A percentile compares a stretch with the other conserved stretches of the same genome.
phyloP scores from a whole-genome alignment of 2,329 filamentous ascomycete species.

The Leptographium flavum region DNA sequence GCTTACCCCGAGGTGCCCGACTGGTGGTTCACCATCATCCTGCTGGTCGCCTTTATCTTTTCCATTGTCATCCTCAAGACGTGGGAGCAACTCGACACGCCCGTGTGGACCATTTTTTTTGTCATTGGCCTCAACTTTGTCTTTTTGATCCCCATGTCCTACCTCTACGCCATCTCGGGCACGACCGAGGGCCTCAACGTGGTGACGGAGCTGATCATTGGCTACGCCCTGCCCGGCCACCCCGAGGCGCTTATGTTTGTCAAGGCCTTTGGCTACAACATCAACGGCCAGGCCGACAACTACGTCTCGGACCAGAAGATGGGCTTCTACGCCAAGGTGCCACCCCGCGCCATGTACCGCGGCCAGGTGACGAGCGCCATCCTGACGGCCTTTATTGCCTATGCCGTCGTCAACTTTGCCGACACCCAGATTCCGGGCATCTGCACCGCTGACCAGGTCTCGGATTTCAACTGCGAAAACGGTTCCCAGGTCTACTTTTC shows the following conservation, averaged over 20 bases:
- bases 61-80: neutral
- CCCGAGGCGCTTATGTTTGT: constrained; percentile 36
- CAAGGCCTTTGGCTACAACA: constrained; percentile 17
- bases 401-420: constrained; percentile 3
- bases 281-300: constrained; percentile 2
- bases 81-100: neutral
- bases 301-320: constrained; percentile 8
- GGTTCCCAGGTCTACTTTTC: constrained; percentile 2
- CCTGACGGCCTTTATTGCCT: constrained; percentile 5
- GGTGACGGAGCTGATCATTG: constrained; percentile 32
- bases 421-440: constrained; percentile 1
- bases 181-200: constrained; percentile 33
- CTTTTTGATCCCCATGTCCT: constrained; percentile 28
- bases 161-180: constrained; percentile 34
- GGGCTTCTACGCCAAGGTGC: constrained; percentile 7
- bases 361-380: constrained; percentile 5
- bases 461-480: constrained; percentile 1
- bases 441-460: constrained; percentile 4
- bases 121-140: constrained; percentile 19
- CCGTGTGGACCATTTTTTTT: constrained; percentile 3
- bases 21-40: constrained; percentile 1
- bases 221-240: constrained; percentile 32
- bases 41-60: constrained; percentile 1
- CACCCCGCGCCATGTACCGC: constrained; percentile 6
- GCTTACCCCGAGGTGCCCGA: constrained; percentile 3